These are phyloP conservation scores for Sporothrix schenckii DNA, from an alignment of 2,329 filamentous ascomycete genomes.

Conservation along the genomic window DNA sequence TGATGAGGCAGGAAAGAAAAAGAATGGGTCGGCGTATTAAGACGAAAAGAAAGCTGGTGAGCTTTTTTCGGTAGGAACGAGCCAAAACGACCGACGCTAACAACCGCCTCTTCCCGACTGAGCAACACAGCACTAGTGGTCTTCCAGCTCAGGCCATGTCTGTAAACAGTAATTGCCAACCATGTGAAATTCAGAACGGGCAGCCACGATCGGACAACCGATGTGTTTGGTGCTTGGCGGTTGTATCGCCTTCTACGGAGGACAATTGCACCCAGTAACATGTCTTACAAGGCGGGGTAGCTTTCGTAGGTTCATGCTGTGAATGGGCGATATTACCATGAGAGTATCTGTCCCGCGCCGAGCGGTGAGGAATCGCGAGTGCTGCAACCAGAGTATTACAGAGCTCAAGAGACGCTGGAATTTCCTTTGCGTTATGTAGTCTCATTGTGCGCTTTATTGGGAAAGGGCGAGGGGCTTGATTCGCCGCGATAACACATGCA, in stretches of 20 bases:
- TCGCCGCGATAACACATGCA: slow-evolving; percentile 15
- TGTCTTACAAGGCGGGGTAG: slow-evolving; percentile 6
- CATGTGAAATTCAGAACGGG: slow-evolving; percentile 15
- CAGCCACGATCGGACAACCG: slow-evolving; percentile 16
- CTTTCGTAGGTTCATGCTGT: slow-evolving; percentile 8
- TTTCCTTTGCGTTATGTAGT: not conserved
- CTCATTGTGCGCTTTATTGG: not conserved
- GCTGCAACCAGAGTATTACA: not conserved
- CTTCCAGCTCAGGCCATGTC: not conserved
- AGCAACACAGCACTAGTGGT: not conserved
- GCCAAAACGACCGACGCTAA: slow-evolving; percentile 22
- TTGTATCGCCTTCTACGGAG: not conserved
- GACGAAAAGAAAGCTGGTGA: slow-evolving; percentile 28
- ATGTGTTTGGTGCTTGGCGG: not conserved
- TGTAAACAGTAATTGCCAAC: slow-evolving; percentile 19
- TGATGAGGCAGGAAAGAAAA: slow-evolving; percentile 10
- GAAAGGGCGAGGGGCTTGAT: not conserved
- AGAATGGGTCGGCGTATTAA: not conserved
- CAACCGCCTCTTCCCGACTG: slow-evolving; percentile 27
- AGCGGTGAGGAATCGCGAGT: not conserved
- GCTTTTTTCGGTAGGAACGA: slow-evolving; percentile 31
- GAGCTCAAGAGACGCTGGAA: not conserved
- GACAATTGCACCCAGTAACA: not conserved
- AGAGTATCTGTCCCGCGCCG: too few species aligned
- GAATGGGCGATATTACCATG: slow-evolving; percentile 13